Evolutionary conservation across 2,329 filamentous ascomycete species (phyloP).

Genomic region (Cercospora berteroae): DNA sequence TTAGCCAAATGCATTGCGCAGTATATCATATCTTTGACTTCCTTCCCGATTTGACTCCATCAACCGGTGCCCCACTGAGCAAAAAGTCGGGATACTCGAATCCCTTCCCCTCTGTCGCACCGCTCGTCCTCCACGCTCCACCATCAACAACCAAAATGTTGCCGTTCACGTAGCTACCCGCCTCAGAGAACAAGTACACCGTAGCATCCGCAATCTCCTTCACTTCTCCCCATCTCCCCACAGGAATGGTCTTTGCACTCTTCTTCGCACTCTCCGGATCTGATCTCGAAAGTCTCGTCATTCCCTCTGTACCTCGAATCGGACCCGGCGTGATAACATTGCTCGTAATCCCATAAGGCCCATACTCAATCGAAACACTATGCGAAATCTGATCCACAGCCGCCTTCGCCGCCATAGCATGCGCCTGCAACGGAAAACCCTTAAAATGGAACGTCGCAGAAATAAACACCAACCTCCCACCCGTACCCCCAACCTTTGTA

Average conservation of each 20-base stretch:
- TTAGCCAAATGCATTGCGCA: background rate
- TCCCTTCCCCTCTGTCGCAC: constrained; percentile 38
- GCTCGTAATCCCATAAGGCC: constrained; percentile 78
- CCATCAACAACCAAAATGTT: constrained; percentile 70
- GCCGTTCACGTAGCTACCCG: constrained; percentile 83
- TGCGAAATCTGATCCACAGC: constrained; percentile 81
- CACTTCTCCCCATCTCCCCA: constrained; percentile 73
- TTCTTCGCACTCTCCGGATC: constrained; percentile 33
- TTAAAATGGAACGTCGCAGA: constrained; percentile 91
- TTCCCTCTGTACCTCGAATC: constrained; percentile 74
- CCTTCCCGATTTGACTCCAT: constrained; percentile 59
- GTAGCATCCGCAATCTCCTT: constrained; percentile 92
- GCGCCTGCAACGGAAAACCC: constrained; percentile 78
- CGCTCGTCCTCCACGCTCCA: constrained; percentile 50
- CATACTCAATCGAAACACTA: constrained; percentile 82
- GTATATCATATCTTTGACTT: constrained; percentile 50
- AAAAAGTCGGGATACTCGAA: constrained; percentile 60
- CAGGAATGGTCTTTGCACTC: constrained; percentile 56
- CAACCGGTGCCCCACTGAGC: constrained; percentile 52
- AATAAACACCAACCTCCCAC: constrained; percentile 84
- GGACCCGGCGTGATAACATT: constrained; percentile 89
- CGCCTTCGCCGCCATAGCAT: constrained; percentile 89
- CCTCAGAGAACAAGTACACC: constrained; percentile 81
- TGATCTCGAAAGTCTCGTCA: constrained; percentile 44
- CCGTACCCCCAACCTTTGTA: constrained; percentile 46